Evolutionary conservation across 1,284 basidiomycete species (phyloP).

Genomic region (Phellopilus nigrolimitatus): DNA sequence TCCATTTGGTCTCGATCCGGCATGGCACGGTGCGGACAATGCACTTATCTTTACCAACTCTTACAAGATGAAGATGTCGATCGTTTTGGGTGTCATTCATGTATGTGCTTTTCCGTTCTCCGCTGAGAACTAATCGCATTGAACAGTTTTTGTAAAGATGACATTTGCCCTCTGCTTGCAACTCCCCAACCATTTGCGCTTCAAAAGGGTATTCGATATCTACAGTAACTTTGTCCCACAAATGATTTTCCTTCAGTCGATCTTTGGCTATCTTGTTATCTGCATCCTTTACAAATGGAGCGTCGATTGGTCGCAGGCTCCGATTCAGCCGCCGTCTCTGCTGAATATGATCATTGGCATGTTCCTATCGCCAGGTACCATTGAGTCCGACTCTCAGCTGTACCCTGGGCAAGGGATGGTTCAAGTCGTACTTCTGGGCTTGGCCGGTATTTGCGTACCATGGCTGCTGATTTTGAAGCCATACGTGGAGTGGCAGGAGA

Average conservation of each 20-base stretch:
- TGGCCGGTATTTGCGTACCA: constrained; percentile 89
- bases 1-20: constrained; percentile 92
- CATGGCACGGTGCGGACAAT: constrained; percentile 95
- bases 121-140: constrained; percentile 14
- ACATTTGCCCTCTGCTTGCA: constrained; percentile 96
- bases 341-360: constrained; percentile 95
- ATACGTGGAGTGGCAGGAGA: constrained; percentile 91
- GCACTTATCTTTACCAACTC: constrained; percentile 94
- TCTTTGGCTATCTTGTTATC: constrained; percentile 94
- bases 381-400: constrained; percentile 69
- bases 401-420: constrained; percentile 87
- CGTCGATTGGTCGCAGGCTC: constrained; percentile 80
- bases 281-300: constrained; percentile 99
- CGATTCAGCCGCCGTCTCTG: constrained; percentile 79
- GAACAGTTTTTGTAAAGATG: constrained; percentile 60
- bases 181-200: constrained; percentile 91
- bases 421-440: constrained; percentile 75
- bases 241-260: constrained; percentile 94
- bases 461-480: constrained; percentile 95
- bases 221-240: constrained; percentile 96
- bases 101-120: constrained; percentile 49
- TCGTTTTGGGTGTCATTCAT: constrained; percentile 95
- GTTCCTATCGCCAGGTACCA: constrained; percentile 84
- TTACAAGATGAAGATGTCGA: constrained; percentile 99
- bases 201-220: constrained; percentile 83